Percentiles rank a stretch among this genome's conserved stretches.
phyloP scores from a whole-genome alignment of 1,284 basidiomycete genomes.

The Leccinum pachyderme region DNA sequence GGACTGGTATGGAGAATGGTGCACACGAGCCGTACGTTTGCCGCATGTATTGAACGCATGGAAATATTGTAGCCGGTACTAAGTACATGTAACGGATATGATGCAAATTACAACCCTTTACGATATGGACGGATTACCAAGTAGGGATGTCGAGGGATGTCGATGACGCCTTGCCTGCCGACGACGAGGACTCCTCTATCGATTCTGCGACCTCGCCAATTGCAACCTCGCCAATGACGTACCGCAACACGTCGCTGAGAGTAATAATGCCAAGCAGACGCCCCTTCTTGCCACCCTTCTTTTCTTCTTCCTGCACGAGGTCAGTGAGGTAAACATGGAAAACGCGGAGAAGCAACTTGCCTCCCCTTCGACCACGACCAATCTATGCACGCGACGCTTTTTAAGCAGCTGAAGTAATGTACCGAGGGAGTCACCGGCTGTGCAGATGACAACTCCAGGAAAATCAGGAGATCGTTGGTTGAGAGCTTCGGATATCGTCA shows the following conservation, averaged over 20 bases:
- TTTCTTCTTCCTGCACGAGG: slow-evolving; percentile 64
- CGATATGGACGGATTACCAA: slow-evolving; percentile 7
- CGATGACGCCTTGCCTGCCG: slow-evolving; percentile 20
- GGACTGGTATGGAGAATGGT: background rate
- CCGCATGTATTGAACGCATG: slow-evolving; percentile 11
- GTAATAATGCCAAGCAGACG: slow-evolving; percentile 87
- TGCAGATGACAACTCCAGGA: slow-evolving; percentile 94
- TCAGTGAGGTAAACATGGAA: slow-evolving; percentile 10
- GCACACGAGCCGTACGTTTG: slow-evolving; percentile 5
- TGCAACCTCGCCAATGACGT: slow-evolving; percentile 70
- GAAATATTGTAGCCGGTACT: background rate
- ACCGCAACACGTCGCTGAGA: slow-evolving; percentile 86
- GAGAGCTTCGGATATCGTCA: slow-evolving; percentile 93
- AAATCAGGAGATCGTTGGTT: slow-evolving; percentile 92
- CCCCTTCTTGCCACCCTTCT: slow-evolving; percentile 76
- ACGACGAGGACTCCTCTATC: slow-evolving; percentile 23
- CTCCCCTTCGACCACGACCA: slow-evolving; percentile 90
- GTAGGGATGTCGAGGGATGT: slow-evolving; percentile 11
- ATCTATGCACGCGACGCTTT: slow-evolving; percentile 88
- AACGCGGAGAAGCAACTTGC: slow-evolving; percentile 38
- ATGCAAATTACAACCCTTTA: background rate
- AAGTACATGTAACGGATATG: slow-evolving; percentile 6
- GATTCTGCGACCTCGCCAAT: slow-evolving; percentile 45
- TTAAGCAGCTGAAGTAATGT: slow-evolving; percentile 91
- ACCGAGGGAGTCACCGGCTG: slow-evolving; percentile 90